These are phyloP conservation scores for Colletotrichum somersetense DNA, from an alignment of 2,329 filamentous ascomycete species.

Conservation along the genomic window DNA sequence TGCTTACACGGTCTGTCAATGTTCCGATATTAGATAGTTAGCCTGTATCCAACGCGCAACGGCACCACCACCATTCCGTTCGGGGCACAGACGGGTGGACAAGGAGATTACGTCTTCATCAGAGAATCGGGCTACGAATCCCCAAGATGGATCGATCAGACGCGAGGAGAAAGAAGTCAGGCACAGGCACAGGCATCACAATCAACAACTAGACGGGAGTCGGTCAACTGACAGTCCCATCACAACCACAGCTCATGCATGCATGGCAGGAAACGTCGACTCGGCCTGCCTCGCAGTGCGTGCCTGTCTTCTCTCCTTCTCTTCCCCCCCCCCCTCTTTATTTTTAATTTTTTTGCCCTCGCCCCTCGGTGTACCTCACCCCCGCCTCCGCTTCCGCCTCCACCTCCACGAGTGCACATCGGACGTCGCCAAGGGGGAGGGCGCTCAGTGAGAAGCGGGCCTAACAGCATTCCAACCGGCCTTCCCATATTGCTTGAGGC, in stretches of 20 bases:
- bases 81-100: constrained; percentile 1
- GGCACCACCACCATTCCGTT: neutral
- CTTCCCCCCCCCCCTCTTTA: neutral
- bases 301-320: neutral
- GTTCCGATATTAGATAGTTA: constrained; percentile 7
- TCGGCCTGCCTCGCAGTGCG: neutral
- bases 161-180: neutral
- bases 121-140: neutral
- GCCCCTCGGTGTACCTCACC: neutral
- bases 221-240: neutral
- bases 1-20: constrained; percentile 12
- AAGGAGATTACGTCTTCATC: neutral
- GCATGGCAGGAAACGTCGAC: neutral
- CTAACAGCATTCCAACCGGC: constrained; percentile 28
- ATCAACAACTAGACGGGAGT: neutral
- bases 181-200: neutral
- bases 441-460: constrained; percentile 3
- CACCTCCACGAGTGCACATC: constrained; percentile 25
- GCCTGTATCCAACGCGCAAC: constrained; percentile 6
- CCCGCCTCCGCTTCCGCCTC: constrained; percentile 11
- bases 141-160: neutral
- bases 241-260: neutral
- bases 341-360: neutral
- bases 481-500: constrained; percentile 20
- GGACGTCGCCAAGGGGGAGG: constrained; percentile 1